Conservation (phyloP, 2,329 filamentous ascomycete genomes). For the Ceratocystis variospora region DNA sequence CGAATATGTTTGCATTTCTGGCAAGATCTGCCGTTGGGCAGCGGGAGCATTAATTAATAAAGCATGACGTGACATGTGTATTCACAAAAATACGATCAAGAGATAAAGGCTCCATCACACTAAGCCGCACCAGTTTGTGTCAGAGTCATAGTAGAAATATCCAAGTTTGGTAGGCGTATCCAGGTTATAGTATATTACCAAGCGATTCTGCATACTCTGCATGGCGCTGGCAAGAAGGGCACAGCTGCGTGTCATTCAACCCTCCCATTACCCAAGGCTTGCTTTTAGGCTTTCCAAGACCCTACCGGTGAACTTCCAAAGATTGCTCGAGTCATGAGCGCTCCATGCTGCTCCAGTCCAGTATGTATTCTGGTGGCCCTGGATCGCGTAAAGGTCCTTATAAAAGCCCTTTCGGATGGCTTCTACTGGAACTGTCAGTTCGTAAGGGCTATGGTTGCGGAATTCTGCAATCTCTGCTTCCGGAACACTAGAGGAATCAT, state of each 20-base stretch:
- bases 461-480: conserved; percentile 24
- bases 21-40: no score
- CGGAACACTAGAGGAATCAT: background rate
- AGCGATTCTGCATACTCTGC: no score
- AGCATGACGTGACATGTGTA: no score
- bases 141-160: no score
- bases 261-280: background rate
- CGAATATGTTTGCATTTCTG: no score
- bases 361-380: conserved; percentile 28
- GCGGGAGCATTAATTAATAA: no score
- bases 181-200: no score
- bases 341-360: conserved; percentile 26
- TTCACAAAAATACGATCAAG: no score
- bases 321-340: conserved; percentile 20
- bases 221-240: background rate
- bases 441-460: conserved; percentile 24
- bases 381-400: conserved; percentile 25
- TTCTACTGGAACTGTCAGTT: conserved; percentile 23
- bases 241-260: background rate
- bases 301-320: conserved; percentile 23
- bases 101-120: no score
- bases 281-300: conserved; percentile 8
- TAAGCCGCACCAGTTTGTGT: no score
- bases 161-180: no score
- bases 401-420: conserved; percentile 27